Conservation (phyloP, 2,329 filamentous ascomycete species). For the Penicillium hesseltinei region DNA sequence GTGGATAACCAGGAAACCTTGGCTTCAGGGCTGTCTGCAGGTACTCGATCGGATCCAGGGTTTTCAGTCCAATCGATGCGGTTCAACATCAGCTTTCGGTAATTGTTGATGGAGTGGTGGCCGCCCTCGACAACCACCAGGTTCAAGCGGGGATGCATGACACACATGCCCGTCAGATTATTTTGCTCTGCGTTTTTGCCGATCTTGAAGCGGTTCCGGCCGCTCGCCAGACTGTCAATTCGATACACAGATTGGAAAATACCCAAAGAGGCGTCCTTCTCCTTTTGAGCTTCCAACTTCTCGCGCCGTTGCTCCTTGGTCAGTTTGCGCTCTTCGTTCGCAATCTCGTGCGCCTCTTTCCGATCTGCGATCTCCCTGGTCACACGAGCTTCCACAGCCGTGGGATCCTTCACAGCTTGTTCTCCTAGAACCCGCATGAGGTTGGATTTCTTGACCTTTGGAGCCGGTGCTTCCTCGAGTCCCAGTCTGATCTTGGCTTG, state of each 20-base stretch:
- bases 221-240: conserved; percentile 84
- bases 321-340: conserved; percentile 82
- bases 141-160: conserved; percentile 86
- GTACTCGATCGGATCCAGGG: conserved; percentile 59
- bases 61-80: conserved; percentile 97
- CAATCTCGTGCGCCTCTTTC: conserved; percentile 69
- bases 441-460: conserved; percentile 96
- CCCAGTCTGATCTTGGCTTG: conserved; percentile 94
- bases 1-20: conserved; percentile 73
- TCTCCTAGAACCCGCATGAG: conserved; percentile 96
- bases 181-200: conserved; percentile 88
- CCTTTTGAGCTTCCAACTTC: conserved; percentile 79
- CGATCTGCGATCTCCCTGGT: conserved; percentile 90
- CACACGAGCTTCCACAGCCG: conserved; percentile 90
- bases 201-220: conserved; percentile 90
- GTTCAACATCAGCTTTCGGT: conserved; percentile 89
- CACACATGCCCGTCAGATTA: conserved; percentile 80
- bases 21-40: conserved; percentile 59
- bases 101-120: conserved; percentile 74
- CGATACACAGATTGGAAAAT: conserved; percentile 86
- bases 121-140: conserved; percentile 92
- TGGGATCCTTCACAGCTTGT: conserved; percentile 90
- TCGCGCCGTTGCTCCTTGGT: conserved; percentile 83
- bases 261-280: conserved; percentile 82
- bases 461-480: conserved; percentile 81